Percentiles rank a stretch among this genome's conserved stretches.
Conservation (phyloP, 2,329 filamentous ascomycete genomes). For the Aspergillus sp. region DNA sequence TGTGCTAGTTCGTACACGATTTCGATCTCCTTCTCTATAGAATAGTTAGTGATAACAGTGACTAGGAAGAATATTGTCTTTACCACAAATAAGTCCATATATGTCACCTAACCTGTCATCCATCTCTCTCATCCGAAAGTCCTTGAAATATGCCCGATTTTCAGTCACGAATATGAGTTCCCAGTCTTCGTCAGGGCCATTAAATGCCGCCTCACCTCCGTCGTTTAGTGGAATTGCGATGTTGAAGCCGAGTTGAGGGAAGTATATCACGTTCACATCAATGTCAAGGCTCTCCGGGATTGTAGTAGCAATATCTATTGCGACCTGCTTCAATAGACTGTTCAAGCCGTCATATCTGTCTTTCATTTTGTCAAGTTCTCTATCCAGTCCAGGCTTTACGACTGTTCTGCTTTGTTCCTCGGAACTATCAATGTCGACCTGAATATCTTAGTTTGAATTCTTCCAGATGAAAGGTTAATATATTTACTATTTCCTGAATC, state of each 20-base stretch:
- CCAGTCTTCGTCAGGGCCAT: conserved; percentile 66
- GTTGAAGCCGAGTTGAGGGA: conserved; percentile 88
- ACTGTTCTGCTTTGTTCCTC: conserved; percentile 66
- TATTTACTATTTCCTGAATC: conserved; percentile 60
- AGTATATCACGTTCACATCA: conserved; percentile 74
- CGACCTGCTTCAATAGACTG: conserved; percentile 64
- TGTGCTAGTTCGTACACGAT: conserved; percentile 75
- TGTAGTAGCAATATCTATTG: conserved; percentile 56
- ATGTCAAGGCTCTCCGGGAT: conserved; percentile 56
- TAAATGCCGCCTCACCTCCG: conserved; percentile 57
- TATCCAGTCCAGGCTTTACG: conserved; percentile 67
- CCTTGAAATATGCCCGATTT: conserved; percentile 79
- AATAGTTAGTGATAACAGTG: not conserved
- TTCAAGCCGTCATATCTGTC: conserved; percentile 73
- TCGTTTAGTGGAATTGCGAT: conserved; percentile 65
- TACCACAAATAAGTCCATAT: conserved; percentile 77
- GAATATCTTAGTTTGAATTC: conserved; percentile 6
- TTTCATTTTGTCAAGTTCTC: conserved; percentile 72
- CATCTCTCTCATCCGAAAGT: conserved; percentile 71
- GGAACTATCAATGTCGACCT: conserved; percentile 76
- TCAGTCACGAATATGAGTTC: conserved; percentile 71
- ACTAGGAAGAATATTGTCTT: conserved; percentile 15
- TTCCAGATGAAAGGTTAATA: not conserved
- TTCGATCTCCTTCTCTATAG: conserved; percentile 76
- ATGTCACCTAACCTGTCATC: conserved; percentile 80